Evolutionary conservation across 2,329 filamentous ascomycete genomes (phyloP).

Genomic region (Aspergillus proliferans): DNA sequence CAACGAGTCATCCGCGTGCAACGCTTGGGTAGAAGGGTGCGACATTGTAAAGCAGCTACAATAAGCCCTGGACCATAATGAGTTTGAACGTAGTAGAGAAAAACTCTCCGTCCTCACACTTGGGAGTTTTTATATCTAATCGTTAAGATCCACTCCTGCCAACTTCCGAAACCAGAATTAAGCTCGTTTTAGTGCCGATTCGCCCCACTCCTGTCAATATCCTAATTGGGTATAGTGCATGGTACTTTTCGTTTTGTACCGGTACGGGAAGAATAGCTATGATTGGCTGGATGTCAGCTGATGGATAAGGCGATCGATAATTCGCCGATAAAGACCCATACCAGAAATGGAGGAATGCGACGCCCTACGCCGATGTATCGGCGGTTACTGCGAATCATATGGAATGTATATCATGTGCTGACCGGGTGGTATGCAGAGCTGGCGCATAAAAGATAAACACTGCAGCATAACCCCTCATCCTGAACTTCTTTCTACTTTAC

Average conservation of each 20-base stretch:
- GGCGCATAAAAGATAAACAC: not conserved
- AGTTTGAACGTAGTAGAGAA: not conserved
- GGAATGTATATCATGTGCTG: not conserved
- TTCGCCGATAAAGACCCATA: too few relatives aligned
- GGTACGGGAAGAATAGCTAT: too few relatives aligned
- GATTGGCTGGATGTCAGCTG: too few relatives aligned
- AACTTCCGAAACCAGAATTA: not conserved
- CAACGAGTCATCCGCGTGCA: conserved; percentile 75
- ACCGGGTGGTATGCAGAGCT: not conserved
- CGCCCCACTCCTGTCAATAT: not conserved
- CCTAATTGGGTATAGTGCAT: not conserved
- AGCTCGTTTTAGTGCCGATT: not conserved
- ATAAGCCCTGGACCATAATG: too few relatives aligned
- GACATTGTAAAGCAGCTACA: not conserved
- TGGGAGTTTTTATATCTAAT: not conserved
- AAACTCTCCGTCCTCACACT: not conserved
- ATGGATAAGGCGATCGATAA: too few relatives aligned
- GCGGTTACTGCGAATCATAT: not conserved
- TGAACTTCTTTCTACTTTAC: too few relatives aligned
- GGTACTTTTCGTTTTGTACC: not conserved
- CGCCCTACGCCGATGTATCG: not conserved
- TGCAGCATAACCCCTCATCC: not conserved
- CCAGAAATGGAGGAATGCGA: not conserved
- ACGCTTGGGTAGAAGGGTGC: conserved; percentile 33
- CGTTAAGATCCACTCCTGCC: not conserved